These are phyloP conservation scores for Cladosporium sp. DNA, from an alignment of 2,329 filamentous ascomycete genomes.

Conservation along the genomic window DNA sequence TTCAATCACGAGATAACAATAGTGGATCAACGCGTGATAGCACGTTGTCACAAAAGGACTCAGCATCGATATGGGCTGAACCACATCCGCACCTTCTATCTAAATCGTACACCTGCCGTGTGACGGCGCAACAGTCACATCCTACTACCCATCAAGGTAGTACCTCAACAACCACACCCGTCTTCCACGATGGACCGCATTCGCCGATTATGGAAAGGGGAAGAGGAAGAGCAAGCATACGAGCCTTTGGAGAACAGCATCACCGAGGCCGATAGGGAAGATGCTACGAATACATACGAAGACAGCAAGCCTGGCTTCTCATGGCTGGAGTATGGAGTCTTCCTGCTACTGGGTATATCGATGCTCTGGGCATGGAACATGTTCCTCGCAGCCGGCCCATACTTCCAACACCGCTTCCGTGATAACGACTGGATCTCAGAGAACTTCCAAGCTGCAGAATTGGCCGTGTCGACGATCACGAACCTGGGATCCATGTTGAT, in stretches of 20 bases:
- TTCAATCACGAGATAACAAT: background rate
- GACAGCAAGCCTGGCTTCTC: constrained; percentile 60
- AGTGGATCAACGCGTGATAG: constrained; percentile 18
- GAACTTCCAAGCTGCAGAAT: constrained; percentile 87
- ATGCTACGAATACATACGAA: constrained; percentile 11
- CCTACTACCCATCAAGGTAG: background rate
- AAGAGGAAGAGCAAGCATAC: constrained; percentile 35
- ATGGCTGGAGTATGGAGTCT: constrained; percentile 82
- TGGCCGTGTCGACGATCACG: constrained; percentile 80
- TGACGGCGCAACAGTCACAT: background rate
- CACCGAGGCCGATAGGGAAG: constrained; percentile 23
- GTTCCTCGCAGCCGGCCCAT: constrained; percentile 93
- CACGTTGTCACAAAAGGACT: background rate
- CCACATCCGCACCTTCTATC: background rate
- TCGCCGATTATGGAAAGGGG: constrained; percentile 31
- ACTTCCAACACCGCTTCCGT: constrained; percentile 82
- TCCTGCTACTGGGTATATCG: constrained; percentile 79
- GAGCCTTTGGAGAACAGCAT: constrained; percentile 31
- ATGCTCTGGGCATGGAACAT: constrained; percentile 99
- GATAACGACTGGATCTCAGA: constrained; percentile 68
- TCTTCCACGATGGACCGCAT: constrained; percentile 26
- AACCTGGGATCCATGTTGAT: constrained; percentile 76
- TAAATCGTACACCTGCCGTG: background rate
- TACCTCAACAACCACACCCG: background rate
- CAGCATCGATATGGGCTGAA: constrained; percentile 7